Percentiles rank a stretch among this genome's conserved stretches.
phyloP scores from a whole-genome alignment of 2,329 filamentous ascomycete genomes.

The Fusarium illudens region DNA sequence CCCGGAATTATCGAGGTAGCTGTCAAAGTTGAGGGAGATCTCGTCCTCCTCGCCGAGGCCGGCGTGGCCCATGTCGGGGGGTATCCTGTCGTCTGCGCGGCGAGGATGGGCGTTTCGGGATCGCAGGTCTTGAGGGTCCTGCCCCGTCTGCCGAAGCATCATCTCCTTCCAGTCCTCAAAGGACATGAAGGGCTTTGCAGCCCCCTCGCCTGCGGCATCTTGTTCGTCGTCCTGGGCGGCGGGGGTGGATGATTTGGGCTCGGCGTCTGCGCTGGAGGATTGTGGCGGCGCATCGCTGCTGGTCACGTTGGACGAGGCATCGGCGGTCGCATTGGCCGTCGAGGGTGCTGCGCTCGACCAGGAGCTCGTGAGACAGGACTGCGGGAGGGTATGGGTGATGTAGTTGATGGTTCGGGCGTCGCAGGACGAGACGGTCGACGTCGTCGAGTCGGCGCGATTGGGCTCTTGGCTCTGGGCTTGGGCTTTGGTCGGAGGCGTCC shows the following conservation, averaged over 20 bases:
- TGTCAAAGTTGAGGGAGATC: conserved; percentile 69
- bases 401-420: conserved; percentile 78
- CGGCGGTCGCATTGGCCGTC: conserved; percentile 10
- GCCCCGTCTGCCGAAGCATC: conserved; percentile 85
- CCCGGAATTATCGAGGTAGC: conserved; percentile 38
- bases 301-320: neutral
- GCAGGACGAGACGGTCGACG: conserved; percentile 47
- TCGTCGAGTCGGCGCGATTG: conserved; percentile 13
- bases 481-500: conserved; percentile 5
- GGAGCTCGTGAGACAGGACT: conserved; percentile 76
- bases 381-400: conserved; percentile 79
- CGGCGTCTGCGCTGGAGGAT: conserved; percentile 8
- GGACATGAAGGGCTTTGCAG: conserved; percentile 75
- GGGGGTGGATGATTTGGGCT: conserved; percentile 5
- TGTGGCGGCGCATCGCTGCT: conserved; percentile 10
- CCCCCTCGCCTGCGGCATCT: conserved; percentile 34
- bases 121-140: conserved; percentile 73
- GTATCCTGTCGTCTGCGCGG: conserved; percentile 56
- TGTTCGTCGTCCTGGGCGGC: conserved; percentile 14
- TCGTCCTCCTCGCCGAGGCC: conserved; percentile 87
- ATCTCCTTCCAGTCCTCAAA: conserved; percentile 99
- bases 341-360: conserved; percentile 53
- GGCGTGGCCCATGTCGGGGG: conserved; percentile 75
- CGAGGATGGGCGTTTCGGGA: conserved; percentile 65
- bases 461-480: conserved; percentile 9